These are phyloP conservation scores for Leccinellum rugosiceps DNA, from an alignment of 768 basidiomycete species.

Conservation along the genomic window DNA sequence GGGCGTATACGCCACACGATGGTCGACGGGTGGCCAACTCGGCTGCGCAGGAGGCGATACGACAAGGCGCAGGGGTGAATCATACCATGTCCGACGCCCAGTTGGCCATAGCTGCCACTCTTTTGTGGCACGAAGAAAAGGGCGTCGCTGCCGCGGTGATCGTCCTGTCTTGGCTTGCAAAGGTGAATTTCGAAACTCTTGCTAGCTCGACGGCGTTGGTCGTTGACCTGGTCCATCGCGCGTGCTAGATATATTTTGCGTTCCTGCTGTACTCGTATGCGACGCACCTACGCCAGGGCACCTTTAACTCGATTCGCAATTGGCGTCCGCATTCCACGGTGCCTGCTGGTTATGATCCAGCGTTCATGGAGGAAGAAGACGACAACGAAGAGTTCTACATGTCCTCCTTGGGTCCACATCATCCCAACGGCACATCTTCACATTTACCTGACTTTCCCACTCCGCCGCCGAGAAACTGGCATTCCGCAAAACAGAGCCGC, in stretches of 20 bases:
- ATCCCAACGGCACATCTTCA: constrained; percentile 41
- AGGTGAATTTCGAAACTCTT: constrained; percentile 46
- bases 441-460: constrained; percentile 65
- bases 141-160: constrained; percentile 75
- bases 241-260: constrained; percentile 83
- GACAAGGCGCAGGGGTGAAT: constrained; percentile 52
- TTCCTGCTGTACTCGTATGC: constrained; percentile 91
- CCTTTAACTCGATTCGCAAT: constrained; percentile 74
- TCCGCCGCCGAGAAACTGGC: constrained; percentile 41
- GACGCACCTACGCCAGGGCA: constrained; percentile 85
- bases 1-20: constrained; percentile 88
- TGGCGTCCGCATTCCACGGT: constrained; percentile 22
- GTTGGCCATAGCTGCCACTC: constrained; percentile 67
- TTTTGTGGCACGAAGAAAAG: constrained; percentile 90
- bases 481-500: constrained; percentile 24
- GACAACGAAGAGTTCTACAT: constrained; percentile 68
- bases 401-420: constrained; percentile 51
- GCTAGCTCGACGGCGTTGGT: neutral
- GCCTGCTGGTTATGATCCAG: constrained; percentile 25
- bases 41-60: constrained; percentile 82
- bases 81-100: constrained; percentile 61
- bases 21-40: constrained; percentile 80
- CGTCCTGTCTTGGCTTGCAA: constrained; percentile 79
- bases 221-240: constrained; percentile 3
- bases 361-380: constrained; percentile 54